Evolutionary conservation across 257 asterid genomes (phyloP).

Genomic region (Linaria vulgaris): DNA sequence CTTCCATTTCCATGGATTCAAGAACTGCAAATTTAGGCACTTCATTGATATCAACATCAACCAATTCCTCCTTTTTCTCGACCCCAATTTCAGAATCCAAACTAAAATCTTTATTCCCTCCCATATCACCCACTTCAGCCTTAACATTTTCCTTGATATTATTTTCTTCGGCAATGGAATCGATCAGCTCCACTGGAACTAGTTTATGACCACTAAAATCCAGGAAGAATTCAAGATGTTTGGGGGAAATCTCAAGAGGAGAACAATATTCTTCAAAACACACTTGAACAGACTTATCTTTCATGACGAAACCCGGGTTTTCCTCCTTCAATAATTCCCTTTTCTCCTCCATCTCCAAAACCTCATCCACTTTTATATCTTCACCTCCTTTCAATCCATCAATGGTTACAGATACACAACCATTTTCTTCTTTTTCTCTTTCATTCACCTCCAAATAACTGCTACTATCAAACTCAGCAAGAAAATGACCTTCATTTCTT

Average conservation of each 20-base stretch:
- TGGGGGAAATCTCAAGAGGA: slow-evolving; percentile 31
- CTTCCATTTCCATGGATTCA: slow-evolving; percentile 54
- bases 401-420: slow-evolving; percentile 17
- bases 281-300: slow-evolving; percentile 51
- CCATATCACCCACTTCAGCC: slow-evolving; percentile 15
- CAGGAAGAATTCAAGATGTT: slow-evolving; percentile 60
- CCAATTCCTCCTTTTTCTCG: slow-evolving; percentile 19
- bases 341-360: slow-evolving; percentile 15
- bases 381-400: slow-evolving; percentile 20
- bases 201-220: slow-evolving; percentile 42
- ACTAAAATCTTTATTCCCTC: neutral
- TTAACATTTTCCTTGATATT: slow-evolving; percentile 6
- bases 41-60: slow-evolving; percentile 25
- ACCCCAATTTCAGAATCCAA: no score
- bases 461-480: slow-evolving; percentile 22
- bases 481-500: slow-evolving; percentile 13
- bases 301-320: slow-evolving; percentile 21
- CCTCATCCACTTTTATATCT: slow-evolving; percentile 7
- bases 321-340: slow-evolving; percentile 22
- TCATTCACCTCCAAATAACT: slow-evolving; percentile 23
- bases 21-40: slow-evolving; percentile 32
- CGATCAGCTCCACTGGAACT: slow-evolving; percentile 26
- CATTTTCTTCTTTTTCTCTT: slow-evolving; percentile 18
- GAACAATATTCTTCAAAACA: slow-evolving; percentile 36
- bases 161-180: slow-evolving; percentile 24